Conservation (phyloP, 345 rosid genomes). For the Fremontodendron californicum region DNA sequence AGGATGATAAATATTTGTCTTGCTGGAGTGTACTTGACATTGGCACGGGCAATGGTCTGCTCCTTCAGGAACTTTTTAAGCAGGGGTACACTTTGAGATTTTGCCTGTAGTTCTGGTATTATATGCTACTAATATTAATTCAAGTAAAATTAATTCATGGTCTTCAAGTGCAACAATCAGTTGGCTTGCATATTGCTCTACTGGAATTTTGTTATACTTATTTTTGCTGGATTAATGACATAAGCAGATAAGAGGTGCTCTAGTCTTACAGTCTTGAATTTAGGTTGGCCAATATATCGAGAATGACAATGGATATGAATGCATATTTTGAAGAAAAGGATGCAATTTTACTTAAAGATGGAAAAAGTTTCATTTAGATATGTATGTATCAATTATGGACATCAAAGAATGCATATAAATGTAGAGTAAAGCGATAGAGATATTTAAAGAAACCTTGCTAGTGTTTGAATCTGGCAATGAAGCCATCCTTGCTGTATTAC, state of each 20-base stretch:
- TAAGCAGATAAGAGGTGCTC: background rate
- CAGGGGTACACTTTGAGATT: constrained; percentile 64
- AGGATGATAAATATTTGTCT: constrained; percentile 54
- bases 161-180: background rate
- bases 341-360: background rate
- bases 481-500: background rate
- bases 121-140: background rate
- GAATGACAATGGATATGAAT: background rate
- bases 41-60: constrained; percentile 96
- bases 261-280: background rate
- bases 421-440: background rate
- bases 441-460: background rate
- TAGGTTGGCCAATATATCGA: background rate
- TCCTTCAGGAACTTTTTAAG: constrained; percentile 93
- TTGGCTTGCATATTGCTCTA: background rate
- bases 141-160: background rate
- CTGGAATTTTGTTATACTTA: no score
- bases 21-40: constrained; percentile 91
- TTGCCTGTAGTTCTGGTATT: constrained; percentile 35
- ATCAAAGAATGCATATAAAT: background rate
- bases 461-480: background rate
- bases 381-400: background rate
- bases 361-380: background rate
- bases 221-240: background rate
- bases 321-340: background rate